These are phyloP conservation scores for Penicillium sp. DNA, from an alignment of 2,329 filamentous ascomycete genomes.

Conservation along the genomic window DNA sequence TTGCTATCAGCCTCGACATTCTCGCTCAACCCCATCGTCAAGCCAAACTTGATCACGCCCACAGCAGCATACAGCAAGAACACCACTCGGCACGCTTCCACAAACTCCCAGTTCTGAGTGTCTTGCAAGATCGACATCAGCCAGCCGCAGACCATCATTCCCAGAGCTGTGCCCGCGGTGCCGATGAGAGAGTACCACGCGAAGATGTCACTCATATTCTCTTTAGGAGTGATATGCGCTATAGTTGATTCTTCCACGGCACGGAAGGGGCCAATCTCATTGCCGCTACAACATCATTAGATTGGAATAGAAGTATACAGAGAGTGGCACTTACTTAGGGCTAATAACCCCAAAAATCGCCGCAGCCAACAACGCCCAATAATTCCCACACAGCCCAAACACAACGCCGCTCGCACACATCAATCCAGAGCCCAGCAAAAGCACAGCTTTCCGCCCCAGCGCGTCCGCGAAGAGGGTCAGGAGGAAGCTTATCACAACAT, in stretches of 20 bases:
- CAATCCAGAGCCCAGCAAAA: slow-evolving; percentile 51
- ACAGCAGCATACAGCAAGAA: slow-evolving; percentile 57
- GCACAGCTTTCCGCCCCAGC: slow-evolving; percentile 54
- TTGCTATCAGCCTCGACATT: slow-evolving; percentile 42
- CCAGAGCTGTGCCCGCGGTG: slow-evolving; percentile 57
- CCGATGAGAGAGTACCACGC: slow-evolving; percentile 59
- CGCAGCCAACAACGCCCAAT: slow-evolving; percentile 56
- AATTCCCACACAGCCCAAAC: slow-evolving; percentile 55
- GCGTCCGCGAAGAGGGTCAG: slow-evolving; percentile 58
- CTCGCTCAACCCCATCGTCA: slow-evolving; percentile 49
- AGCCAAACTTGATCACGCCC: slow-evolving; percentile 54
- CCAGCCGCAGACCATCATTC: slow-evolving; percentile 59
- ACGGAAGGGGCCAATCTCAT: slow-evolving; percentile 65
- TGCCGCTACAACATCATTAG: slow-evolving; percentile 39
- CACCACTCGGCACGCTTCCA: slow-evolving; percentile 51
- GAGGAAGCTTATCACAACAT: slow-evolving; percentile 56
- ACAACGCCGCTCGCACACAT: slow-evolving; percentile 56
- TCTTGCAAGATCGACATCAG: slow-evolving; percentile 49
- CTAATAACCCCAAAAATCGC: slow-evolving; percentile 60
- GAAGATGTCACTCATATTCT: slow-evolving; percentile 59
- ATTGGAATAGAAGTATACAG: neutral
- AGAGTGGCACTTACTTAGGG: slow-evolving; percentile 39
- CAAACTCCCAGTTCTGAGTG: slow-evolving; percentile 40
- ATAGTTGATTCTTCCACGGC: slow-evolving; percentile 64
- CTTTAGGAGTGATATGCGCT: slow-evolving; percentile 55